phyloP scores from a whole-genome alignment of 1,139 yeast species.

The Taphrina pruni region DNA sequence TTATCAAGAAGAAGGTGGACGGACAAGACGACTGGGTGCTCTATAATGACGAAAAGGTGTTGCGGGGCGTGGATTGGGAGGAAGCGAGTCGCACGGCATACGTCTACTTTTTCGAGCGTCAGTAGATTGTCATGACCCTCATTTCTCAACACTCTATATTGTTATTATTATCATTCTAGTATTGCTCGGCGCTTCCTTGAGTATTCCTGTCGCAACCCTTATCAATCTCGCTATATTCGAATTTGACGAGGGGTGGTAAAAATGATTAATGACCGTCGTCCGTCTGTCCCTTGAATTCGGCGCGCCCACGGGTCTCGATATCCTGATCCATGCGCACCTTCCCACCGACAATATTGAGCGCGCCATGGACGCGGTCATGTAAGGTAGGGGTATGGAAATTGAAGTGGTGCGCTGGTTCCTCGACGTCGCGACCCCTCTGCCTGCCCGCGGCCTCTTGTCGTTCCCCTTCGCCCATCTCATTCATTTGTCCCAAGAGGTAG shows the following conservation, averaged over 20 bases:
- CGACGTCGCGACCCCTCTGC: constrained; percentile 32
- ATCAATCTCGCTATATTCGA: no score
- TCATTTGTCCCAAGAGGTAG: constrained; percentile 20
- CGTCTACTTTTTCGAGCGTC: constrained; percentile 52
- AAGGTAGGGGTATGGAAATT: constrained; percentile 22
- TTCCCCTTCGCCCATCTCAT: constrained; percentile 22
- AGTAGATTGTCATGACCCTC: neutral
- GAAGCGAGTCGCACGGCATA: constrained; percentile 66
- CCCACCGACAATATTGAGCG: constrained; percentile 24
- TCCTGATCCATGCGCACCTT: constrained; percentile 39
- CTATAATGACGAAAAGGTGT: constrained; percentile 94
- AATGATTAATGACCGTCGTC: constrained; percentile 19
- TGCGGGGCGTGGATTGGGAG: constrained; percentile 64
- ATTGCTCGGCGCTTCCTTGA: no score
- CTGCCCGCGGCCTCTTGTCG: constrained; percentile 14
- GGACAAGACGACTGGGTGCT: constrained; percentile 72
- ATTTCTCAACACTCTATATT: no score
- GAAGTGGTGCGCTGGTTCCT: constrained; percentile 39
- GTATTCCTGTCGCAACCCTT: no score
- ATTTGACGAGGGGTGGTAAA: neutral
- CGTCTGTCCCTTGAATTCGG: constrained; percentile 37
- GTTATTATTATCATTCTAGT: no score
- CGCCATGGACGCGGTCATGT: constrained; percentile 36
- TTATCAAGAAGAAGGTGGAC: constrained; percentile 58
- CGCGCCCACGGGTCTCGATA: constrained; percentile 30